Conservation (phyloP, 2,329 filamentous ascomycete species). For the Diaporthe sp. region DNA sequence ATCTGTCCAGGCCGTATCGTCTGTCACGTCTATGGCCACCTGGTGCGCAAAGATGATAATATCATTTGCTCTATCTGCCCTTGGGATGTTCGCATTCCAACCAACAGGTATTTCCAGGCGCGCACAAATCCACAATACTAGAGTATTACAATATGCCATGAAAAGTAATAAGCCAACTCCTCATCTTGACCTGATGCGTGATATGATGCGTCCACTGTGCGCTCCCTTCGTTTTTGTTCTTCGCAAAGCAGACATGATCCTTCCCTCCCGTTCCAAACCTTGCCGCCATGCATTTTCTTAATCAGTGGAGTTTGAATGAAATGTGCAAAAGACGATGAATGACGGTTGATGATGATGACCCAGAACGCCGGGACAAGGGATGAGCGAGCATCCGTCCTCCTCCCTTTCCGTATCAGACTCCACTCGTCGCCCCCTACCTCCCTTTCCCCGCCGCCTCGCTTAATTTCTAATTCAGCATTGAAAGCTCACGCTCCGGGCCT, state of each 20-base stretch:
- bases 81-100: not conserved
- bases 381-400: not conserved
- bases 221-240: not conserved
- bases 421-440: not conserved
- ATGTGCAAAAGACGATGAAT: not conserved
- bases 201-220: not conserved
- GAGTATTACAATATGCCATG: slow-evolving; percentile 27
- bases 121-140: slow-evolving; percentile 16
- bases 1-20: no score
- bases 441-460: not conserved
- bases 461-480: not conserved
- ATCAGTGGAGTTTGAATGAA: not conserved
- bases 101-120: not conserved
- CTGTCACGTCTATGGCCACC: not conserved
- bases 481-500: slow-evolving; percentile 7
- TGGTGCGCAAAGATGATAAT: not conserved
- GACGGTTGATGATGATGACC: not conserved
- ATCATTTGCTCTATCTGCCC: slow-evolving; percentile 16
- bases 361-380: slow-evolving; percentile 6
- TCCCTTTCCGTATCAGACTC: not conserved
- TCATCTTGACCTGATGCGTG: slow-evolving; percentile 11
- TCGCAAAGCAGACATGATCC: slow-evolving; percentile 3
- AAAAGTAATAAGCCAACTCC: slow-evolving; percentile 19
- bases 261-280: not conserved
- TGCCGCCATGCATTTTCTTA: slow-evolving; percentile 14